A percentile compares a stretch with the other conserved stretches of the same genome.
Evolutionary conservation across 768 basidiomycete species (phyloP).

Genomic region (Termitomyces sp.): DNA sequence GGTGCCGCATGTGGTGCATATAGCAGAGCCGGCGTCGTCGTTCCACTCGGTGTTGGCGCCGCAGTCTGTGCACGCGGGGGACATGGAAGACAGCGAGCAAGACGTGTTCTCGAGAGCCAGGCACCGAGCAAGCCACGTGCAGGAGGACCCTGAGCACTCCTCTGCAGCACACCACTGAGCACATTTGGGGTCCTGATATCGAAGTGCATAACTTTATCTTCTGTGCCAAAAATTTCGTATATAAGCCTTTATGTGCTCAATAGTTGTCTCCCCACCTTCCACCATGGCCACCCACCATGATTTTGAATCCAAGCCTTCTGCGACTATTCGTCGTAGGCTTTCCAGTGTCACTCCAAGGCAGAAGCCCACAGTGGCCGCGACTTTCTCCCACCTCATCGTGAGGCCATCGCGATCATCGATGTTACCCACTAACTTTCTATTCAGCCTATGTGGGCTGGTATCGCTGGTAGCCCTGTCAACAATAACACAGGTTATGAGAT

Average conservation of each 20-base stretch:
- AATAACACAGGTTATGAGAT: constrained; percentile 61
- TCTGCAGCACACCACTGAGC: constrained; percentile 1
- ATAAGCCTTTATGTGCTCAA: constrained; percentile 20
- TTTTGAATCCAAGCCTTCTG: constrained; percentile 63
- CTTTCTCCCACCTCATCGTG: constrained; percentile 64
- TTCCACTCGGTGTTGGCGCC: constrained; percentile 46
- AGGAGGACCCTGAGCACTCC: constrained; percentile 8
- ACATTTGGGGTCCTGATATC: constrained; percentile 10
- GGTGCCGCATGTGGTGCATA: constrained; percentile 71
- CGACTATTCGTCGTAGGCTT: constrained; percentile 60
- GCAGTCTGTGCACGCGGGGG: constrained; percentile 46
- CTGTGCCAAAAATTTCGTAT: constrained; percentile 19
- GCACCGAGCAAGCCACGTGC: constrained; percentile 7
- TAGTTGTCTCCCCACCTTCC: constrained; percentile 20
- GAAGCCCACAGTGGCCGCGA: constrained; percentile 48
- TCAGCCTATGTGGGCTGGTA: constrained; percentile 86
- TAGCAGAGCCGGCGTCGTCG: constrained; percentile 50
- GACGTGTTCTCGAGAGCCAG: background rate
- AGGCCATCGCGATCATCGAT: constrained; percentile 20
- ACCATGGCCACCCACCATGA: constrained; percentile 47
- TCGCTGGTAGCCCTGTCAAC: constrained; percentile 57
- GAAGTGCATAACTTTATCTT: constrained; percentile 5
- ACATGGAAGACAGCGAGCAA: constrained; percentile 20
- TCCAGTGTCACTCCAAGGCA: constrained; percentile 46
- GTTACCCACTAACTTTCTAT: constrained; percentile 16